Base-by-base conservation (phyloP, 208 protist species). In the Acanthamoeba royreba region DNA sequence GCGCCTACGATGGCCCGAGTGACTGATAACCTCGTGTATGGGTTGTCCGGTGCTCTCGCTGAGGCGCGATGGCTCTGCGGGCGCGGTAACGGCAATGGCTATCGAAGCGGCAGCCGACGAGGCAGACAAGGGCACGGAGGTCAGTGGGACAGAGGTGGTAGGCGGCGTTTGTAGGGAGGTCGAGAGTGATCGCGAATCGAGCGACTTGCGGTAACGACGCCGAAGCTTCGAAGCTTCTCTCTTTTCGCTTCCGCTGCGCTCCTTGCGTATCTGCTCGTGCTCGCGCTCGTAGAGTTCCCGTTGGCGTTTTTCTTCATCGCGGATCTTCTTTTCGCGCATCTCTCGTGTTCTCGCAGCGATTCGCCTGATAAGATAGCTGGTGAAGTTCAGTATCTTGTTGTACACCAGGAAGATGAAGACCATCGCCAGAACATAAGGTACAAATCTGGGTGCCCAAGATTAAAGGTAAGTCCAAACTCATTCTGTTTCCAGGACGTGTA, bases 371-470 rank as follows among this genome's bases (percentile, higher is more conserved):
- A 55, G 47, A 33, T 85, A 45, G 43, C 28, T 28, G n/a, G 40
- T 28, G 43, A 85, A 3, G 49, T 91, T 43, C 31, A 91, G 17
- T 19, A 81, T 0, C 13, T 55, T 47, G 88, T 92, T 92, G 42
- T 81, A 74, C 35, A 33, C n/a, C 58, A 92, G 88, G 61, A 92
- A 92, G 31, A 92, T 53, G 42, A n/a, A 19, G 40, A 81, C 63
- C 88, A 92, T 92, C 45, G 53, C 35, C 42, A 92, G 15, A 15
- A 92, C 45, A 52, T 83, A 92, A 5, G 88, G 40, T 42, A 92
- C 42, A n/a, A 92, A 92, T 40, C 88, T 61, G 40, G 15, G 49
- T 91, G 11, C 33, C n/a, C n/a, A n/a, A n/a, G n/a, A n/a, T n/a
- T n/a, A n/a, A n/a, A n/a, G n/a, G n/a, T n/a, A n/a, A n/a, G n/a